Base-by-base conservation (phyloP, 2,329 filamentous ascomycete species). In the Trichoderma lentiforme region DNA sequence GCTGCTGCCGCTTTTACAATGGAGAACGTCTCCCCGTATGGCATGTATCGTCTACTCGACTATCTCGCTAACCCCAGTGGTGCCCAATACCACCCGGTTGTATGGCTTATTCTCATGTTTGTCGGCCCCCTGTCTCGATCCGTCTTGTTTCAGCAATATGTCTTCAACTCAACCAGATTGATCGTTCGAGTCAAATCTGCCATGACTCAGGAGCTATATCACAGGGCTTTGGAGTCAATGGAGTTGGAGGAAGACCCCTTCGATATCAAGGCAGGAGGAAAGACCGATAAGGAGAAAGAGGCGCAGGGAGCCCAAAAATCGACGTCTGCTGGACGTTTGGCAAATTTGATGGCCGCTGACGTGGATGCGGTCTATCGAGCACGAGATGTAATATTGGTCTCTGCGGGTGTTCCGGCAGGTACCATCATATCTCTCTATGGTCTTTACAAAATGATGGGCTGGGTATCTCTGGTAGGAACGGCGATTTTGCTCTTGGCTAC, bases 291-390 rank as follows among this genome's bases (percentile, higher is more conserved):
- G 56, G 74, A 75, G 43, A 72, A 76, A 53, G 75, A 78, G 11
- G 77, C 78, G 58, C 80, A 79, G 28, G 73, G 73, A 18, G 72
- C 75, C 14, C 73, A 79, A 28, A 81, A 80, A 72, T 79, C 80
- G 11, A 82, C 85, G 2, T 86, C 86, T 4, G 83, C 86, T 8
- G 86, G 86, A 18, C 82, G 85, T 18, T 77, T 88, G 60, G 85
- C 86, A 15, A 89, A 88, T 71, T 81, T 90, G 68, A 89, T 89
- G 86, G 85, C 87, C 9, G 86, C 86, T 32, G 88, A 90, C 74
- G 82, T 90, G 11, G 87, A 89, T 70, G 85, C 86, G 32, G 83
- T 90, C 36, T 86, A 82, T 71, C 83, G 79, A 30, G 83, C 86
- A 9, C 83, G 87, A 47, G 87, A 90, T 73, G 79, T 88, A 11